These are phyloP conservation scores for Kuraishia piskuri DNA, from an alignment of 805 yeast species.

Conservation along the genomic window DNA sequence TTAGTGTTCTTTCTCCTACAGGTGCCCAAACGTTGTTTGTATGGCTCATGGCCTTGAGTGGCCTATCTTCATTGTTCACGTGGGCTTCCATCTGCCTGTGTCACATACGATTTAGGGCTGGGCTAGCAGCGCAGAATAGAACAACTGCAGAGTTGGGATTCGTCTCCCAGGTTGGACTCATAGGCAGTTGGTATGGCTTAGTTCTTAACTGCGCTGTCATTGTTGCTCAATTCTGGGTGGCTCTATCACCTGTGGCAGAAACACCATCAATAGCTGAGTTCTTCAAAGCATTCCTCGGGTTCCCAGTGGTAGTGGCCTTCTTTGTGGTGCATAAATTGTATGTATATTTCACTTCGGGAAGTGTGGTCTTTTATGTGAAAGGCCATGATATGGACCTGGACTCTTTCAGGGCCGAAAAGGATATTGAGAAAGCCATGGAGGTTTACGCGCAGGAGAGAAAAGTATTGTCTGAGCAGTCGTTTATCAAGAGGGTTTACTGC, in stretches of 20 bases:
- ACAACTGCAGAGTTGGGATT: conserved; percentile 30
- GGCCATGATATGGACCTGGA: conserved; percentile 14
- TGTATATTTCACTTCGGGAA: conserved; percentile 3
- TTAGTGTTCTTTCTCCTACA: conserved; percentile 4
- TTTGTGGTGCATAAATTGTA: conserved; percentile 34
- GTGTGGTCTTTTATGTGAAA: conserved; percentile 10
- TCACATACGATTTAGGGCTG: conserved; percentile 36
- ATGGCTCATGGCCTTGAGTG: conserved; percentile 43
- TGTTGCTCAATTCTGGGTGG: conserved; percentile 39
- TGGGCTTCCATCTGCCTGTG: conserved; percentile 40
- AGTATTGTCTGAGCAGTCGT: conserved; percentile 20
- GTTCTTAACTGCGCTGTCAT: conserved; percentile 27
- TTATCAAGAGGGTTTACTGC: conserved; percentile 24
- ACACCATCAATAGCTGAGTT: conserved; percentile 26
- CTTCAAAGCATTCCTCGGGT: conserved; percentile 38
- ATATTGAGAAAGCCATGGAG: conserved; percentile 10
- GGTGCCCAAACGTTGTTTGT: conserved; percentile 27
- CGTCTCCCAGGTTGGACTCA: conserved; percentile 31
- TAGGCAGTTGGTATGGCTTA: conserved; percentile 32
- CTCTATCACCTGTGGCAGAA: conserved; percentile 30
- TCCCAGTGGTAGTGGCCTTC: conserved; percentile 32
- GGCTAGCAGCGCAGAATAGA: conserved; percentile 33
- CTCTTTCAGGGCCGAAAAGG: conserved; percentile 12
- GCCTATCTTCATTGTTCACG: conserved; percentile 37
- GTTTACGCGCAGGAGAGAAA: conserved; percentile 39